Conservation (phyloP, 2,329 filamentous ascomycete genomes). For the Metarhizium album region DNA sequence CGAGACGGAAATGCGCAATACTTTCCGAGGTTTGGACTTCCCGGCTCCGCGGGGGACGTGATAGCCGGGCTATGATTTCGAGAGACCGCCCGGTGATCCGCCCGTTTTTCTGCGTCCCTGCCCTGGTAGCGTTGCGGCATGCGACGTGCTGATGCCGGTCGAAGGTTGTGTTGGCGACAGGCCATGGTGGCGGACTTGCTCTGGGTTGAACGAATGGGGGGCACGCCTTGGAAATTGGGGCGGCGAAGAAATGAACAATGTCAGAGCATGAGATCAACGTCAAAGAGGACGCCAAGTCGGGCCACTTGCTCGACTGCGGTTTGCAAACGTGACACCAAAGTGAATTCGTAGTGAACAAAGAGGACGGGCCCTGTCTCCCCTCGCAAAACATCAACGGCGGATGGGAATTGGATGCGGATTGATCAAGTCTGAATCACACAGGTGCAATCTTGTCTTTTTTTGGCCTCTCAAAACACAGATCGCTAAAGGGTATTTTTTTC, state of each 20-base stretch:
- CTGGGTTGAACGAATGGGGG: neutral
- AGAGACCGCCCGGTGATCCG: neutral
- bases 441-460: no score
- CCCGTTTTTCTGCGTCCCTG: neutral
- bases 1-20: neutral
- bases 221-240: neutral
- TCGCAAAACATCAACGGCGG: no score
- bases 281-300: neutral
- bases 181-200: neutral
- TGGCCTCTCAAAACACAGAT: no score
- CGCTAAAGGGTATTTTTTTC: no score
- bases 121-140: neutral
- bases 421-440: no score
- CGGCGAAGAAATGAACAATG: no score
- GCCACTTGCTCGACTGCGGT: neutral
- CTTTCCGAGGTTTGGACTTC: neutral
- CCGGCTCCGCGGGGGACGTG: neutral
- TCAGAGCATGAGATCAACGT: no score
- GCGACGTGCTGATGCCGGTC: conserved; percentile 2
- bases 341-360: neutral
- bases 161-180: neutral
- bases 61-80: neutral
- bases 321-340: neutral
- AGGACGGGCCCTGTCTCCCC: no score
- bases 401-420: neutral